Evolutionary conservation across 2,329 filamentous ascomycete species (phyloP), one percentile per base, ranked within the genome.

Genomic region (Calonectria honghensis): DNA sequence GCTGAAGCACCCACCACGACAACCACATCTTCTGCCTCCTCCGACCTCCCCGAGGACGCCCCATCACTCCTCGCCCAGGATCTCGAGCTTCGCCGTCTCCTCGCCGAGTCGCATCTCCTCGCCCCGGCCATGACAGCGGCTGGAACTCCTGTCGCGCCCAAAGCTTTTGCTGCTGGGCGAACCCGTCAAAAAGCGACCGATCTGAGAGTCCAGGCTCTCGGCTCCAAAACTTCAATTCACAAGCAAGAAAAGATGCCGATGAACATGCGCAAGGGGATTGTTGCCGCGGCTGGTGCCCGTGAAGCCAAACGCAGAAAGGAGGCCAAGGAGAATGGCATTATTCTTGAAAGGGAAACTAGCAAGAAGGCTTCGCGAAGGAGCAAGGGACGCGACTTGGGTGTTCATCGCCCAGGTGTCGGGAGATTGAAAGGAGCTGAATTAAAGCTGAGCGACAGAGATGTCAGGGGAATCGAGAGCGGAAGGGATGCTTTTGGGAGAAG

Each of bases 51-150:
- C 73, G 91, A 94, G 81, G 91, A 93, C 81, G 90, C 90, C 67
- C 89, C 89, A 76, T 90, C 90, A 14, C 94, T 98, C 75, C 90
- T 98, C 24, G 96, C 96, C 83, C 96, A 98, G 84, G 97, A 98
- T 84, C 92, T 98, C 69, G 96, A 95, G 50, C 92, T 99, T 18
- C 96, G 98, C 84, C 93, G 96, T 61, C 92, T 99, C 51, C 92
- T 99, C 73, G 91, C 93, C 79, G 97, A 99, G 88, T 98, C 96
- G 0, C 96, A 98, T 85, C 93, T 98, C 75, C 92, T 98, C 72
- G 76, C 81, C 16, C 81, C 84, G 4, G 89, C 90, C 57, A 88
- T 90, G 24, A 81, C 90, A 29, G 81, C 85, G 71, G 83, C 84
- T 66, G 77, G 83, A 54, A 82, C 85, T 20, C 80, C 86, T 57